Evolutionary conservation across 2,329 filamentous ascomycete genomes (phyloP).

Genomic region (Fusarium cyanostomum): DNA sequence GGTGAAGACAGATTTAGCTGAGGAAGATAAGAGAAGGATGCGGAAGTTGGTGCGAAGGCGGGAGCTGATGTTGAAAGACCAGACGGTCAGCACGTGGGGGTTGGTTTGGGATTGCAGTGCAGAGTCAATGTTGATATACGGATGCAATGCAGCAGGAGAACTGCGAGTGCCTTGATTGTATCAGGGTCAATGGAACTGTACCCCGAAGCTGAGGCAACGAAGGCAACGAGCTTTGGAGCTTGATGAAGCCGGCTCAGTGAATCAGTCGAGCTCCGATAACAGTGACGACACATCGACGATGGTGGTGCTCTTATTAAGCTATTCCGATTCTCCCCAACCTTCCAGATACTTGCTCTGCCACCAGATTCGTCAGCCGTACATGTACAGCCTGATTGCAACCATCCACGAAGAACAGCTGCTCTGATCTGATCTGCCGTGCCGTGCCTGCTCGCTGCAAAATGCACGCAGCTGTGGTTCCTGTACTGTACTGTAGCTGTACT

Average conservation of each 20-base stretch:
- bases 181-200: conserved; percentile 19
- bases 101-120: conserved; percentile 21
- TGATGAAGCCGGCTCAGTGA: conserved; percentile 14
- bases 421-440: not conserved
- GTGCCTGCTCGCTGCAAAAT: not conserved
- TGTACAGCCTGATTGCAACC: conserved; percentile 2
- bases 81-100: conserved; percentile 27
- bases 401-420: conserved; percentile 16
- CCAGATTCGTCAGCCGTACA: too few species aligned
- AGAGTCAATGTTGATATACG: conserved; percentile 28
- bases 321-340: conserved; percentile 16
- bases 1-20: conserved; percentile 26
- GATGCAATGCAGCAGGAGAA: conserved; percentile 5
- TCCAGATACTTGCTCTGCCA: conserved; percentile 2
- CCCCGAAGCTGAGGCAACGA: too few species aligned
- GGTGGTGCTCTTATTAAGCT: conserved; percentile 6
- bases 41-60: conserved; percentile 29
- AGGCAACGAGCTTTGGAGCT: too few species aligned
- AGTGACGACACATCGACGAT: conserved; percentile 25
- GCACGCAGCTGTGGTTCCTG: conserved; percentile 31
- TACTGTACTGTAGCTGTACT: not conserved
- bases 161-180: conserved; percentile 5
- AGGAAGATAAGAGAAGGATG: conserved; percentile 32
- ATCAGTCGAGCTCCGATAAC: conserved; percentile 20
- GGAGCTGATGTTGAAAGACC: conserved; percentile 25